Evolutionary conservation across 306 rosid genomes (phyloP).

Genomic region (Gynostemma pentaphyllum): DNA sequence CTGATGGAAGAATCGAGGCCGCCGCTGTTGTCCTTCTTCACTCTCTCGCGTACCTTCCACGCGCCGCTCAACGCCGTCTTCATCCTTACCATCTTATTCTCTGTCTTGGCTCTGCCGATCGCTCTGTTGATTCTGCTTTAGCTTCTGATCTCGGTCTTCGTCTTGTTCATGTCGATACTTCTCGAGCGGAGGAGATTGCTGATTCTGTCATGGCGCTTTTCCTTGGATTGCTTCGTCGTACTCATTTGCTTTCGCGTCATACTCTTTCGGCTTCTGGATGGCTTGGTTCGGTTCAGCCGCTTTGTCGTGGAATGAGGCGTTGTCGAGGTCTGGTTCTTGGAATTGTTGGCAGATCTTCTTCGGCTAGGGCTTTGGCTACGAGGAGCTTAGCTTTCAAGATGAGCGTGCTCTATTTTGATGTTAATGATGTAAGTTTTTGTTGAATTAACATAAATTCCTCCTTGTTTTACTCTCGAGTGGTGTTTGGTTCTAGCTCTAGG

Average conservation of each 20-base stretch:
- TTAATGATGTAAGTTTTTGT: constrained; percentile 40
- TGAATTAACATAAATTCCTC: not conserved
- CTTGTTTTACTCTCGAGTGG: not conserved
- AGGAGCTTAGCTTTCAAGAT: constrained; percentile 96
- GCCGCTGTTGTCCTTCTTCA: constrained; percentile 85
- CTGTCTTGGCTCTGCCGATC: constrained; percentile 91
- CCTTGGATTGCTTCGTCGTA: constrained; percentile 88
- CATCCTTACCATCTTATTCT: constrained; percentile 82
- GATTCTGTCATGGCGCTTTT: constrained; percentile 93
- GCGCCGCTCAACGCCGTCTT: constrained; percentile 97
- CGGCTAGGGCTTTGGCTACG: constrained; percentile 81
- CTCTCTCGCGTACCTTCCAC: constrained; percentile 88
- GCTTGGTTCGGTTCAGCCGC: constrained; percentile 97
- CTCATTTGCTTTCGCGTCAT: constrained; percentile 88
- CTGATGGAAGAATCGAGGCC: constrained; percentile 84
- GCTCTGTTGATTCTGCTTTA: constrained; percentile 69
- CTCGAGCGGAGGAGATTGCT: constrained; percentile 94
- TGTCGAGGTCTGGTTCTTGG: constrained; percentile 93
- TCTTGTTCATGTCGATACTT: constrained; percentile 72
- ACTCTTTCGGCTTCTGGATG: constrained; percentile 86
- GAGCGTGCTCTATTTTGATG: constrained; percentile 84
- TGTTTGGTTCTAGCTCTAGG: not conserved
- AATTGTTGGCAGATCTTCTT: constrained; percentile 87
- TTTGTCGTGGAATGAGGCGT: constrained; percentile 95
- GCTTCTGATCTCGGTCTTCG: constrained; percentile 90